Evolutionary conservation across 371 early-diverging fungal species (phyloP), one percentile per base, ranked within the genome.

Genomic region (Actinomortierella wolfii): DNA sequence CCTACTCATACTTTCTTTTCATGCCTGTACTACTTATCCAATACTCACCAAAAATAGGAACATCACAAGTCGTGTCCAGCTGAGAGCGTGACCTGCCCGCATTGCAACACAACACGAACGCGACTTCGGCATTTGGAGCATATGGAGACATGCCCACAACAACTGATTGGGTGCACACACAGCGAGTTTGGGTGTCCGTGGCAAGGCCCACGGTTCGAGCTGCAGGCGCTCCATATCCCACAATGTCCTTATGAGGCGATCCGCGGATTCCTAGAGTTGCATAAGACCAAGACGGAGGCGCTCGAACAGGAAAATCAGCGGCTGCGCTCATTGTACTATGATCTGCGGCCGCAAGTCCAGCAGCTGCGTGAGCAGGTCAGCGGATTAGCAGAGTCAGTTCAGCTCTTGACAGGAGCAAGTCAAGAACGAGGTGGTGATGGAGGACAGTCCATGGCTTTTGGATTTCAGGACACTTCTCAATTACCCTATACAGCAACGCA

Each of bases 231-330:
- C 0, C 90, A 90, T 62, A 56, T 73, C 8, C 49, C 68, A 1
- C 52, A 60, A 9, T 91, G 91, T 51, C 69, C 87, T 0, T 89
- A 85, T 51, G 90, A 87, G 51, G 73, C 82, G 15, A 82, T 91
- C 47, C 84, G 87, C 42, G 79, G 78, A 1, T 87, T 81, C 45
- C 59, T 89, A 9, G 57, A 61, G 7, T 53, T 80, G 9, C 83
- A 86, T 46, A 76, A 86, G 43, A 62, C 78, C 43, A 69, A 74
- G 6, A 79, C 80, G 46, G 77, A 80, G 18, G 29, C 66, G 0
- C 57, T 88, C 14, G 76, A 68, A 24, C 76, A 79, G 6, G 85
- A 91, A 34, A 58, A 87, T 18, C 55, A 60, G 9, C 64, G 76
- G 18, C 59, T 83, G 7, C 64, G 79, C 45, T 76, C 75, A 39